Evolutionary conservation across 2,329 filamentous ascomycete genomes (phyloP).

Genomic region (Aureobasidium uvarum): DNA sequence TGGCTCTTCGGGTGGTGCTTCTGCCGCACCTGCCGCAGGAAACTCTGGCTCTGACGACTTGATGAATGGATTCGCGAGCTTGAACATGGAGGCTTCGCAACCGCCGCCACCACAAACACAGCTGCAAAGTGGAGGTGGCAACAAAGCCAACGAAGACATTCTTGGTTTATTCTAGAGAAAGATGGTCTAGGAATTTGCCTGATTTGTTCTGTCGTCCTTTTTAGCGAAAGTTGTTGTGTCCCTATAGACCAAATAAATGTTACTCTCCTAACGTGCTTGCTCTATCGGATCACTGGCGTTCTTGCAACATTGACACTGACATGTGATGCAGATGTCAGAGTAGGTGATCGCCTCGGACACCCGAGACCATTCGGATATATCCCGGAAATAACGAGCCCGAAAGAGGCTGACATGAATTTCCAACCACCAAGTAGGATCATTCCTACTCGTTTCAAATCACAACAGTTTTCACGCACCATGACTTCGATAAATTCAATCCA

Average conservation of each 20-base stretch:
- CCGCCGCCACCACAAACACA: slow-evolving; percentile 64
- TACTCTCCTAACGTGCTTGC: not conserved
- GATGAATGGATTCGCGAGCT: slow-evolving; percentile 77
- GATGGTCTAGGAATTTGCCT: not conserved
- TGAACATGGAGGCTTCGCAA: slow-evolving; percentile 68
- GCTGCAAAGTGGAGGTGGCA: slow-evolving; percentile 54
- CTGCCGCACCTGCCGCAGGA: slow-evolving; percentile 29
- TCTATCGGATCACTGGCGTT: not conserved
- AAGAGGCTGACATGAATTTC: not conserved
- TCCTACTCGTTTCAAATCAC: not conserved
- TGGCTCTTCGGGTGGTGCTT: slow-evolving; percentile 44
- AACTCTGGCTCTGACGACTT: slow-evolving; percentile 54
- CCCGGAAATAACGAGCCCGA: not conserved
- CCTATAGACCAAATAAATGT: not conserved
- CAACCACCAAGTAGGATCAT: not conserved
- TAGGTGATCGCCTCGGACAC: no score
- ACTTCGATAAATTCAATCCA: slow-evolving; percentile 44
- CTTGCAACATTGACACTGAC: not conserved
- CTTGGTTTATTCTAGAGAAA: slow-evolving; percentile 26
- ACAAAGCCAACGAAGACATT: slow-evolving; percentile 44
- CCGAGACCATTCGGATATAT: not conserved
- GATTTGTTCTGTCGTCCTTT: not conserved
- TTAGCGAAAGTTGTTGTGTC: slow-evolving; percentile 7
- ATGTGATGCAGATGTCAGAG: not conserved
- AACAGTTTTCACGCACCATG: not conserved